A percentile compares a stretch with the other conserved stretches of the same genome.
Evolutionary conservation across 768 basidiomycete genomes (phyloP).

Genomic region (Pholiota molesta): DNA sequence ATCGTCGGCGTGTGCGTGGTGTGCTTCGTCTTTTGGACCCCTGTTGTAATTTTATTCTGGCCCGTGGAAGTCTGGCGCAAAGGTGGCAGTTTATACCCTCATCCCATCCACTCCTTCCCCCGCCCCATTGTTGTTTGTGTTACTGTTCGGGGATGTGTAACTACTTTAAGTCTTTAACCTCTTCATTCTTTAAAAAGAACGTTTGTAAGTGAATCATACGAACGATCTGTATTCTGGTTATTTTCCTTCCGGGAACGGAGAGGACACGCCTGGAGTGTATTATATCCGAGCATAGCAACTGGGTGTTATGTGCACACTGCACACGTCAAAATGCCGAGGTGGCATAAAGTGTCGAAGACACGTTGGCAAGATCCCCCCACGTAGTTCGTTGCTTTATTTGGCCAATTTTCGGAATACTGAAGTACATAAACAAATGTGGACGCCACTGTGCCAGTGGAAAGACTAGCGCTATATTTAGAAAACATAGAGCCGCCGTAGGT

Average conservation of each 20-base stretch:
- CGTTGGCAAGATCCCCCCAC: too few relatives aligned
- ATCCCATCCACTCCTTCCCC: not conserved
- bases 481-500: too few relatives aligned
- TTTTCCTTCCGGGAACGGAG: too few relatives aligned
- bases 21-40: not conserved
- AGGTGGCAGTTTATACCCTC: not conserved
- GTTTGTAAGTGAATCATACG: not conserved
- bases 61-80: not conserved
- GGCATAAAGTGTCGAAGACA: too few relatives aligned
- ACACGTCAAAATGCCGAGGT: too few relatives aligned
- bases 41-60: conserved; percentile 1
- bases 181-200: not conserved
- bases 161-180: not conserved
- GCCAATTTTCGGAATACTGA: too few relatives aligned
- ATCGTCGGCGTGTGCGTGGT: not conserved
- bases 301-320: too few relatives aligned
- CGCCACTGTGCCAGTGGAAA: too few relatives aligned
- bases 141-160: not conserved
- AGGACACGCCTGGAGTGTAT: not conserved
- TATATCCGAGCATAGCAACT: not conserved
- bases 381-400: too few relatives aligned
- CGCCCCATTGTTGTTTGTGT: not conserved
- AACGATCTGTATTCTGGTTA: not conserved
- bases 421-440: too few relatives aligned
- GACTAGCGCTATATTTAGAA: too few relatives aligned